phyloP scores from a whole-genome alignment of 2,329 filamentous ascomycete species.

The Penicillium paneum region DNA sequence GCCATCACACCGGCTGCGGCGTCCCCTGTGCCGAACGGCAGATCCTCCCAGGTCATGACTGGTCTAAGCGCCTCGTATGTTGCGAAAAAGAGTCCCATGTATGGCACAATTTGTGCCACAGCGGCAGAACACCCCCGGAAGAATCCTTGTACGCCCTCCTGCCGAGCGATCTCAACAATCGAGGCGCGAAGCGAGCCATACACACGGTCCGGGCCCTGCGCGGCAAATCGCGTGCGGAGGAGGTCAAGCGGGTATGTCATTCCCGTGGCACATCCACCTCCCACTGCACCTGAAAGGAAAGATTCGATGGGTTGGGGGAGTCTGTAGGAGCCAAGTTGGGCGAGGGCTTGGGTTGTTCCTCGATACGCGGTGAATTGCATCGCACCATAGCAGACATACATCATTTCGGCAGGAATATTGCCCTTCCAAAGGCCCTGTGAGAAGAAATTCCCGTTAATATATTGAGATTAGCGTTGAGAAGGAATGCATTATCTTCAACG shows the following conservation, averaged over 20 bases:
- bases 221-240: slow-evolving; percentile 91
- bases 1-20: slow-evolving; percentile 78
- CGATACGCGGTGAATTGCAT: slow-evolving; percentile 90
- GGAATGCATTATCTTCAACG: slow-evolving; percentile 4
- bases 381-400: slow-evolving; percentile 89
- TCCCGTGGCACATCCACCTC: slow-evolving; percentile 77
- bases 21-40: slow-evolving; percentile 75
- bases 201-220: slow-evolving; percentile 77
- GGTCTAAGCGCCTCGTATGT: slow-evolving; percentile 75
- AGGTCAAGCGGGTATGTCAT: slow-evolving; percentile 91
- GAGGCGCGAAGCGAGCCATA: slow-evolving; percentile 70
- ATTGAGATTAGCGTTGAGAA: not conserved
- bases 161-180: slow-evolving; percentile 65
- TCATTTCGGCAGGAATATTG: slow-evolving; percentile 89
- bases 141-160: slow-evolving; percentile 77
- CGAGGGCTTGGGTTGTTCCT: slow-evolving; percentile 65
- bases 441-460: not conserved
- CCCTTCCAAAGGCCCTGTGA: slow-evolving; percentile 82
- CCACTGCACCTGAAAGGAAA: slow-evolving; percentile 78
- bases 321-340: slow-evolving; percentile 47
- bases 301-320: slow-evolving; percentile 69
- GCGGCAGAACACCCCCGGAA: slow-evolving; percentile 83
- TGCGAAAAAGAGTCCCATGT: slow-evolving; percentile 96
- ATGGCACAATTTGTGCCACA: slow-evolving; percentile 83
- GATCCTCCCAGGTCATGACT: slow-evolving; percentile 48